phyloP scores from a whole-genome alignment of 495 filamentous ascomycete species.

The Talaromyces stipitatus region DNA sequence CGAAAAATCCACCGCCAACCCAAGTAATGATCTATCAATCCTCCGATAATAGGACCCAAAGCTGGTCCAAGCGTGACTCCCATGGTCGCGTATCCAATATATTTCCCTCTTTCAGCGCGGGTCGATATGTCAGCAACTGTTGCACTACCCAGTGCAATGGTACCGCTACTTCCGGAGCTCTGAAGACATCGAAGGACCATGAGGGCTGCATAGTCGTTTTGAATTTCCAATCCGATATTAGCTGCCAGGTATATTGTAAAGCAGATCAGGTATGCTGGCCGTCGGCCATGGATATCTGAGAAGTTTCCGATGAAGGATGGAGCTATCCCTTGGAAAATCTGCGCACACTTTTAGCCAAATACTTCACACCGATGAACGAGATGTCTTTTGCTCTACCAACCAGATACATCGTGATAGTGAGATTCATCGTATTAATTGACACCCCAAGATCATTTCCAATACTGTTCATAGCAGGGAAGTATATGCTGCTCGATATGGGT shows the following conservation, averaged over 20 bases:
- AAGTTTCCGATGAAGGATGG: conserved; percentile 40
- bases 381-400: conserved; percentile 12
- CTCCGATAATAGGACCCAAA: conserved; percentile 57
- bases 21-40: conserved; percentile 53
- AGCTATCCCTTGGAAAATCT: conserved; percentile 44
- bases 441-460: conserved; percentile 29
- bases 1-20: conserved; percentile 70
- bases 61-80: conserved; percentile 37
- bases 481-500: conserved; percentile 35
- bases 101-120: conserved; percentile 36
- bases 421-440: conserved; percentile 31
- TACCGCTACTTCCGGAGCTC: conserved; percentile 37
- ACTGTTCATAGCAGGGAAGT: conserved; percentile 32
- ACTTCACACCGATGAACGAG: background rate
- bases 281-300: conserved; percentile 39
- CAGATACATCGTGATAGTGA: conserved; percentile 38
- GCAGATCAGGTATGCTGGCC: conserved; percentile 34
- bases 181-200: conserved; percentile 44
- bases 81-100: conserved; percentile 28
- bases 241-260: conserved; percentile 37
- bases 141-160: conserved; percentile 30
- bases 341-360: background rate
- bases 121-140: conserved; percentile 36
- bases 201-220: conserved; percentile 36
- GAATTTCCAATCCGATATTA: conserved; percentile 41